These are phyloP conservation scores for Solanum paucissectum DNA, from an alignment of 257 asterid species.

Conservation along the genomic window DNA sequence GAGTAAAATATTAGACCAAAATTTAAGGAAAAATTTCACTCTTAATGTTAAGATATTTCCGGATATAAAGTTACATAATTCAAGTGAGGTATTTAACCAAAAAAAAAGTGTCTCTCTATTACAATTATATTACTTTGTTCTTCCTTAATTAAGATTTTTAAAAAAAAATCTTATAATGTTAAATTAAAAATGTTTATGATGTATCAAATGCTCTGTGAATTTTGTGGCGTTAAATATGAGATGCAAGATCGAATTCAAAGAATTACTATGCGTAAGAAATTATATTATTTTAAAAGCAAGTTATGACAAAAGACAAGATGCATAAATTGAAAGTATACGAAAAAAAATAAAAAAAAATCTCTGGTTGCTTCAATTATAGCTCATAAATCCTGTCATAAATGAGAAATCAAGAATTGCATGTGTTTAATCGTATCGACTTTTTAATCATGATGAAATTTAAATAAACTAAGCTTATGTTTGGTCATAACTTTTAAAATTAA, in stretches of 20 bases:
- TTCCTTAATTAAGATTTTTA: no score
- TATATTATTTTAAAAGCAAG: neutral
- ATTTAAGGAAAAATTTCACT: neutral
- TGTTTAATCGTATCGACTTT: neutral
- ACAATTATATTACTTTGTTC: no score
- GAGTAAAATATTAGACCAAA: neutral
- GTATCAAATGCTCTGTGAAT: neutral
- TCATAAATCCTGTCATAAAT: neutral
- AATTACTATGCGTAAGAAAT: neutral
- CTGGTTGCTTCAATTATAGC: neutral
- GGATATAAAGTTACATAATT: neutral
- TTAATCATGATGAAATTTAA: neutral
- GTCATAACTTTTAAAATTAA: neutral
- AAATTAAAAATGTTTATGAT: neutral
- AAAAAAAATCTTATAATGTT: neutral
- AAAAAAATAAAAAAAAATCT: neutral
- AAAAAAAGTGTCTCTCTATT: neutral
- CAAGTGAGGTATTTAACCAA: neutral
- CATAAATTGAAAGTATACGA: neutral
- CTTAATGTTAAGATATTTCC: neutral
- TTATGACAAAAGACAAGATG: neutral
- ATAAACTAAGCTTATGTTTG: neutral
- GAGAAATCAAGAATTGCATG: neutral
- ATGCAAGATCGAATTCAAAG: neutral
- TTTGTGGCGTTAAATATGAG: neutral